A percentile compares a stretch with the other conserved stretches of the same genome.
These are phyloP conservation scores for Pestalotiopsis sp. DNA, from an alignment of 2,329 filamentous ascomycete genomes.

Conservation along the genomic window DNA sequence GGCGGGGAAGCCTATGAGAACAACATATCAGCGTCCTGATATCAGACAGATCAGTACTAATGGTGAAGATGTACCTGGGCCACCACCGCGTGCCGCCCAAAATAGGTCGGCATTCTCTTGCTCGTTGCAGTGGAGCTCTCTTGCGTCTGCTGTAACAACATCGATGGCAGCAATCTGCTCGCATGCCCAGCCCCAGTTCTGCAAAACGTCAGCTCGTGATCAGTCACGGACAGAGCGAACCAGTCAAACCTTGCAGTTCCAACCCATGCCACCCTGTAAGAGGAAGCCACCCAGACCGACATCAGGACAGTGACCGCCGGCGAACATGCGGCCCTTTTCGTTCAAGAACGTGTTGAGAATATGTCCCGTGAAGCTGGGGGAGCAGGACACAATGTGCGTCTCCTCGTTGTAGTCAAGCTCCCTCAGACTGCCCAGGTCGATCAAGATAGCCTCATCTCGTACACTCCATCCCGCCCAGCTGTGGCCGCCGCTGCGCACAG, in stretches of 20 bases:
- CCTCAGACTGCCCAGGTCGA: slow-evolving; percentile 37
- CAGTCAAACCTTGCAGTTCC: slow-evolving; percentile 53
- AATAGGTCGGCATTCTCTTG: slow-evolving; percentile 47
- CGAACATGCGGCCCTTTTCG: slow-evolving; percentile 47
- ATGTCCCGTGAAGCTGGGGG: slow-evolving; percentile 51
- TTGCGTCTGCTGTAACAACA: slow-evolving; percentile 49
- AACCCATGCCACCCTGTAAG: slow-evolving; percentile 61
- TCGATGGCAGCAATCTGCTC: slow-evolving; percentile 48
- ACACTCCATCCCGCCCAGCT: slow-evolving; percentile 54
- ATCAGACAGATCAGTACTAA: not conserved
- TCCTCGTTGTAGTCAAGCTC: slow-evolving; percentile 41
- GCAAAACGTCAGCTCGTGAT: not conserved
- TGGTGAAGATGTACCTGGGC: slow-evolving; percentile 36
- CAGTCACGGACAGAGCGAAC: not conserved
- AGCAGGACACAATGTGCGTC: slow-evolving; percentile 41
- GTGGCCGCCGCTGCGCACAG: slow-evolving; percentile 52
- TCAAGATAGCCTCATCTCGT: slow-evolving; percentile 45
- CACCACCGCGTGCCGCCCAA: slow-evolving; percentile 52
- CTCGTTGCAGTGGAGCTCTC: slow-evolving; percentile 37
- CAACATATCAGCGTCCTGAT: not conserved
- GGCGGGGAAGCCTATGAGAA: slow-evolving; percentile 50
- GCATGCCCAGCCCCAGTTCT: slow-evolving; percentile 61
- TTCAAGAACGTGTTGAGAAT: slow-evolving; percentile 43
- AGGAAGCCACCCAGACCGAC: slow-evolving; percentile 60
- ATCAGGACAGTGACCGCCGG: slow-evolving; percentile 58